Base-by-base conservation (phyloP, 305 asterid genomes). In the Fraxinus velutina region DNA sequence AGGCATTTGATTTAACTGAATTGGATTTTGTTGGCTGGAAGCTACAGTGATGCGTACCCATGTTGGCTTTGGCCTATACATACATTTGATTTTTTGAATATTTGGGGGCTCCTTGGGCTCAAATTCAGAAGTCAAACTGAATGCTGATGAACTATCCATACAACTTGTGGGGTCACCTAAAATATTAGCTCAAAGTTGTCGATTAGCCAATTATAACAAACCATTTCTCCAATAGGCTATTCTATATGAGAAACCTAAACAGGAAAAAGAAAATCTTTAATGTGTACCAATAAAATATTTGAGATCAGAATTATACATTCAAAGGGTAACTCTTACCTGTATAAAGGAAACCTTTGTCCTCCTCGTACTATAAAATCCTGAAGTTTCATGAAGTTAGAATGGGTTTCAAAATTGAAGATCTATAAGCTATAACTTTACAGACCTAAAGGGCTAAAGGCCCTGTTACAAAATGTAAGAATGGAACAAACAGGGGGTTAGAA, bases 281-380 rank as follows among this genome's bases (percentile, higher is more conserved):
- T 7, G 13, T 13, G 21, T 68, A 47, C 5, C 21, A 13, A 68
- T 30, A 68, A 17, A 68, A 68, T 27, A 47, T 4, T 68, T 68
- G 17, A 12, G 21, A 30, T 47, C 17, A 47, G 57, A 47, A 47
- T 47, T 5, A 8, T 77, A 57, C 75, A 22, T 10, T 50, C 19
- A 27, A 79, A 79, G 66, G 30, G 83, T 66, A 73, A 47, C 75
- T 39, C 21, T 82, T 88, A 95, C 99, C 98, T 93, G 95, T 96
- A 96, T 76, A 96, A 88, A 30, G 97, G 97, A 83, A 92, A 89
- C 75, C 90, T 92, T 33, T 91, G 88, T 73, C 96, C 94, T 83
- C 97, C 99, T 84, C 98, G 90, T 77, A 91, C 77, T 39, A 95
- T 92, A 82, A 91, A 89, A 87, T 95, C 98, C 97, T 95, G 91